Percentiles rank a stretch among this genome's conserved stretches.
Conservation (phyloP, 305 asterid species). For the Salvia sclarea region DNA sequence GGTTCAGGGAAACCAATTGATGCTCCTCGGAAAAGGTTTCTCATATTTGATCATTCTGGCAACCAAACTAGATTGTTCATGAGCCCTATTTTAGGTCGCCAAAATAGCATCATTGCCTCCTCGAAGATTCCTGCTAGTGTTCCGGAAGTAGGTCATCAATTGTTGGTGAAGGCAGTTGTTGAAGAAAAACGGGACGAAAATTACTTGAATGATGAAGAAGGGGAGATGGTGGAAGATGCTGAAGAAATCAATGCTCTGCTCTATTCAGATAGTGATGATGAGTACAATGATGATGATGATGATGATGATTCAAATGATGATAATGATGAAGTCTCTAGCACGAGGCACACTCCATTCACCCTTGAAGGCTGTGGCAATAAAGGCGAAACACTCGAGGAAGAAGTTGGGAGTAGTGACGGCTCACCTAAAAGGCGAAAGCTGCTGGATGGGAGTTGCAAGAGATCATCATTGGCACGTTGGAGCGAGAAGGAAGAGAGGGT, state of each 20-base stretch:
- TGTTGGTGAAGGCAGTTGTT: slow-evolving; percentile 29
- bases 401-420: slow-evolving; percentile 61
- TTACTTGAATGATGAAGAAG: slow-evolving; percentile 42
- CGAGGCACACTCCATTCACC: slow-evolving; percentile 41
- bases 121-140: slow-evolving; percentile 27
- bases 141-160: slow-evolving; percentile 30
- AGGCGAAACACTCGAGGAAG: slow-evolving; percentile 35
- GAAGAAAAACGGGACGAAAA: slow-evolving; percentile 45
- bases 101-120: slow-evolving; percentile 34
- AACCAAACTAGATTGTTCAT: slow-evolving; percentile 54
- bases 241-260: slow-evolving; percentile 83
- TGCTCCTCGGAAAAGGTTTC: slow-evolving; percentile 51
- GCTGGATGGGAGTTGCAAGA: slow-evolving; percentile 57
- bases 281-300: slow-evolving; percentile 24
- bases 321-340: slow-evolving; percentile 75
- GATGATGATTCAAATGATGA: slow-evolving; percentile 41
- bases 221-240: slow-evolving; percentile 62
- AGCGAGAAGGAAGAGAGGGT: slow-evolving; percentile 43
- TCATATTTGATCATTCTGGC: slow-evolving; percentile 73
- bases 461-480: slow-evolving; percentile 44
- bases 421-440: slow-evolving; percentile 67
- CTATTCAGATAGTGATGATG: slow-evolving; percentile 56
- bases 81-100: slow-evolving; percentile 43
- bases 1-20: slow-evolving; percentile 37
- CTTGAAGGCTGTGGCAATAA: slow-evolving; percentile 27